These are phyloP conservation scores for Thelephora ganbajun DNA, from an alignment of 768 basidiomycete species.

Conservation along the genomic window DNA sequence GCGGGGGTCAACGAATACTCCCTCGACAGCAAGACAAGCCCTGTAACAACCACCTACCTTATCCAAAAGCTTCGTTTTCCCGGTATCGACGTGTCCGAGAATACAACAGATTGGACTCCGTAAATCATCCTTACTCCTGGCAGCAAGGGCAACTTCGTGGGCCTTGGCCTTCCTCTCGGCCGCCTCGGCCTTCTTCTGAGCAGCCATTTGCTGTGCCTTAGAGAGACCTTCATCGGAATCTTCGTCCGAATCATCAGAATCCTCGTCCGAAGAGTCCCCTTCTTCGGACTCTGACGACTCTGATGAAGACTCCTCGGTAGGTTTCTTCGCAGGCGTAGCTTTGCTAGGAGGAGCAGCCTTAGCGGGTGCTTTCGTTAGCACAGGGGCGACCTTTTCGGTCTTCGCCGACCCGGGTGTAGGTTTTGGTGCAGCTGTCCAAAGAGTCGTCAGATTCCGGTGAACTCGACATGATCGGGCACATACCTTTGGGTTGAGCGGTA, in stretches of 20 bases:
- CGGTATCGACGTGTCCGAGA: conserved; percentile 97
- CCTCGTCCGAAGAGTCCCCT: conserved; percentile 29
- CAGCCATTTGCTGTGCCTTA: conserved; percentile 47
- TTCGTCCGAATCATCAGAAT: conserved; percentile 25
- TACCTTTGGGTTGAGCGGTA: conserved; percentile 2
- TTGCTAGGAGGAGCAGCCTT: conserved; percentile 9
- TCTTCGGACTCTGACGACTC: conserved; percentile 19
- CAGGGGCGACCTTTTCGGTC: conserved; percentile 16
- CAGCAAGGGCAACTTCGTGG: conserved; percentile 75
- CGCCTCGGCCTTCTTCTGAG: conserved; percentile 73
- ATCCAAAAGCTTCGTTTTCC: conserved; percentile 95
- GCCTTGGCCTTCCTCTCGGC: conserved; percentile 66
- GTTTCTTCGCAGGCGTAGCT: not conserved
- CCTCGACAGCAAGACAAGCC: no score
- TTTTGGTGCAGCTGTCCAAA: conserved; percentile 9
- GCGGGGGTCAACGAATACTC: not conserved
- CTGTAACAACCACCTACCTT: conserved; percentile 41
- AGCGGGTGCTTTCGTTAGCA: conserved; percentile 13
- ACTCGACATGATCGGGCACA: not conserved
- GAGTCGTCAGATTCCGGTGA: conserved; percentile 6
- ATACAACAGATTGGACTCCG: conserved; percentile 99
- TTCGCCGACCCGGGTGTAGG: conserved; percentile 15
- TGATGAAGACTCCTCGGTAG: conserved; percentile 10
- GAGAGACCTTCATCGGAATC: conserved; percentile 60
- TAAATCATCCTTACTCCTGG: conserved; percentile 76